These are phyloP conservation scores for Phaeolepiota aurea DNA, from an alignment of 768 basidiomycete genomes.

Conservation along the genomic window DNA sequence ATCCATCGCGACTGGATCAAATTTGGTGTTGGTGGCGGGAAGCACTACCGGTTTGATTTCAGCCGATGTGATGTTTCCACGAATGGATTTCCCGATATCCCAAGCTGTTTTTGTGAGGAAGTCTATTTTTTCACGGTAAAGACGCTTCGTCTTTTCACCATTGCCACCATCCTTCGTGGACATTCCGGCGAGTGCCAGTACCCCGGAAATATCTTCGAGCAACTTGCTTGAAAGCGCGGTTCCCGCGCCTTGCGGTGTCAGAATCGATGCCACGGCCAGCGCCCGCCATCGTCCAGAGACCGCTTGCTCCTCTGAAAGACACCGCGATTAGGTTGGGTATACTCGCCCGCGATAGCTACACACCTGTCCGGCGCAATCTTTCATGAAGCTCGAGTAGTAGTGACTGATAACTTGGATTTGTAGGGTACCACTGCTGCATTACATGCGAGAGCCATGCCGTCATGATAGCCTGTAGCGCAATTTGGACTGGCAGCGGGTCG, in stretches of 20 bases:
- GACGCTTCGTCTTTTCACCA: slow-evolving; percentile 14
- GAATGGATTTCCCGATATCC: slow-evolving; percentile 46
- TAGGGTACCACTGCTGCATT: slow-evolving; percentile 24
- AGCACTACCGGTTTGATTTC: slow-evolving; percentile 46
- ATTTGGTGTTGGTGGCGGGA: slow-evolving; percentile 28
- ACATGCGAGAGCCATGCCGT: slow-evolving; percentile 23
- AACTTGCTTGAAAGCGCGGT: slow-evolving; percentile 21
- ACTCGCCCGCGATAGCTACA: slow-evolving; percentile 8
- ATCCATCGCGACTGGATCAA: slow-evolving; percentile 35
- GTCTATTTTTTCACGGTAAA: not conserved
- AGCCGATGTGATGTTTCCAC: slow-evolving; percentile 48
- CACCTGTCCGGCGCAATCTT: slow-evolving; percentile 35
- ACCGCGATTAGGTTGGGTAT: slow-evolving; percentile 1
- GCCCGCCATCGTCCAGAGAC: slow-evolving; percentile 51
- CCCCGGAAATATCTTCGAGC: slow-evolving; percentile 8
- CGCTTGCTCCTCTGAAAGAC: slow-evolving; percentile 34
- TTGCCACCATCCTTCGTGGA: not conserved
- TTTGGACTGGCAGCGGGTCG: slow-evolving; percentile 15
- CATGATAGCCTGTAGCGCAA: slow-evolving; percentile 23
- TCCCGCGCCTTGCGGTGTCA: slow-evolving; percentile 20
- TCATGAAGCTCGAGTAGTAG: slow-evolving; percentile 24
- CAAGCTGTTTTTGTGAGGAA: slow-evolving; percentile 35
- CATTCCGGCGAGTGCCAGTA: not conserved
- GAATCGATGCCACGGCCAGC: slow-evolving; percentile 38
- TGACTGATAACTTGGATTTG: slow-evolving; percentile 16